A percentile compares a stretch with the other conserved stretches of the same genome.
Evolutionary conservation across 805 yeast genomes (phyloP).

Genomic region (Saccharomycopsis capsularis): DNA sequence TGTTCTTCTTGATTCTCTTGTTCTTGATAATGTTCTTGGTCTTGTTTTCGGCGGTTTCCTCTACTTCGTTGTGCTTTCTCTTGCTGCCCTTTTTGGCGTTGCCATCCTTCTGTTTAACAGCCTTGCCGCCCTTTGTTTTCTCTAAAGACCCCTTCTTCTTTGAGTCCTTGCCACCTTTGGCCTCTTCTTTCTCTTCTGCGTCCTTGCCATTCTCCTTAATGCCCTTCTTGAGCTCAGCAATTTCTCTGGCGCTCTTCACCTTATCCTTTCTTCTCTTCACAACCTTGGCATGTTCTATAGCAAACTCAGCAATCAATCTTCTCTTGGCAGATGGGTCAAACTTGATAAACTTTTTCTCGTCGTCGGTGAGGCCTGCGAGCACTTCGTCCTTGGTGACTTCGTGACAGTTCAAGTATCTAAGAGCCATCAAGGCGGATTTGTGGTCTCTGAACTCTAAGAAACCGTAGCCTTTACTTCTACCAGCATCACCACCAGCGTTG

Average conservation of each 20-base stretch:
- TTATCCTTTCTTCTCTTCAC: conserved; percentile 83
- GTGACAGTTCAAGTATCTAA: conserved; percentile 95
- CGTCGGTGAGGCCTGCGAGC: conserved; percentile 59
- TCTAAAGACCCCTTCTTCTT: conserved; percentile 9
- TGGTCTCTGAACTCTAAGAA: conserved; percentile 91
- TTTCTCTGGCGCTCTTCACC: conserved; percentile 37
- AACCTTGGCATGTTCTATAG: conserved; percentile 91
- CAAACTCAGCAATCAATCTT: conserved; percentile 87
- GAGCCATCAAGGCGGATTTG: conserved; percentile 87
- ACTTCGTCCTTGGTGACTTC: conserved; percentile 69
- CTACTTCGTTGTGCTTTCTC: too few species aligned
- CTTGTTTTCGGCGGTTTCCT: too few species aligned
- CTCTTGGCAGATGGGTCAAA: conserved; percentile 39
- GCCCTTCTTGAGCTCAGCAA: conserved; percentile 26
- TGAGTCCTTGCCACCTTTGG: conserved; percentile 23
- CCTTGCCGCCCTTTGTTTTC: conserved; percentile 2
- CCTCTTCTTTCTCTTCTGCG: conserved; percentile 14
- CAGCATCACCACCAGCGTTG: conserved; percentile 78
- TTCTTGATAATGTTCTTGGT: neutral
- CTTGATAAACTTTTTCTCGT: conserved; percentile 44
- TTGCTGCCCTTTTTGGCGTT: too few species aligned
- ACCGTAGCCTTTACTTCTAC: conserved; percentile 96
- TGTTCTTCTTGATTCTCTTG: conserved; percentile 14
- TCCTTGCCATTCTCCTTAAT: conserved; percentile 25
- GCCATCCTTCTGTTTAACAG: too few species aligned